phyloP scores from a whole-genome alignment of 225 moss, liverwort and hornwort genomes.

The Takakia lepidozioides region DNA sequence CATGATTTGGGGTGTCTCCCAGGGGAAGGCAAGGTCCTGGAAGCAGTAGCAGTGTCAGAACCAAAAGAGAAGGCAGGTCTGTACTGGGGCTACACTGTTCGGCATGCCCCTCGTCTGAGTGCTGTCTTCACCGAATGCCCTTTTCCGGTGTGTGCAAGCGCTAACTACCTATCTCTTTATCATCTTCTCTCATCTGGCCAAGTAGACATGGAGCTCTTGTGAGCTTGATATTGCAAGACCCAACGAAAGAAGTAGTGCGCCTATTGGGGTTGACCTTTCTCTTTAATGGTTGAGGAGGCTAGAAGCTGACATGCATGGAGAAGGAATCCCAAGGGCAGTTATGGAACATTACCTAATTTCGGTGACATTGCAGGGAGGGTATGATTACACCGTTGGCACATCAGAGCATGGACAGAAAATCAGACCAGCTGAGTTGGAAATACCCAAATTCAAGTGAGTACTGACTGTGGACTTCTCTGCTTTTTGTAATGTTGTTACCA shows the following conservation, averaged over 20 bases:
- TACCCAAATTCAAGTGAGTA: slow-evolving; percentile 72
- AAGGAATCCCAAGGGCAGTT: no score
- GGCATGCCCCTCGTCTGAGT: slow-evolving; percentile 71
- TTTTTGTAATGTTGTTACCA: not conserved
- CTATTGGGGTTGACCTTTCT: no score
- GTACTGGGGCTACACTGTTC: slow-evolving; percentile 93
- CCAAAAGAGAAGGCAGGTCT: slow-evolving; percentile 62
- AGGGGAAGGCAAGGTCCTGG: slow-evolving; percentile 55
- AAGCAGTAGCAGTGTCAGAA: slow-evolving; percentile 65
- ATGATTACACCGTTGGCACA: slow-evolving; percentile 88
- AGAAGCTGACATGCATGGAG: no score
- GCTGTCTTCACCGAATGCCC: slow-evolving; percentile 66
- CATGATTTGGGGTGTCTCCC: slow-evolving; percentile 5
- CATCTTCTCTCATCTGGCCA: not conserved
- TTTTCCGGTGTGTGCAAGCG: slow-evolving; percentile 53
- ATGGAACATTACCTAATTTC: no score
- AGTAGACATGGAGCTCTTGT: no score
- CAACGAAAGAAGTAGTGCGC: no score
- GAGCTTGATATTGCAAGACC: no score
- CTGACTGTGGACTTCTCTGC: slow-evolving; percentile 1
- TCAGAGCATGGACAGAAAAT: slow-evolving; percentile 90
- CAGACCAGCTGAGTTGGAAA: slow-evolving; percentile 45
- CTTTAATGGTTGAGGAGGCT: no score
- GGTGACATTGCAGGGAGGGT: slow-evolving; percentile 69
- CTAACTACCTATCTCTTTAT: not conserved